Evolutionary conservation across 768 basidiomycete species (phyloP), one percentile per base, ranked within the genome.

Genomic region (Mycena pura): DNA sequence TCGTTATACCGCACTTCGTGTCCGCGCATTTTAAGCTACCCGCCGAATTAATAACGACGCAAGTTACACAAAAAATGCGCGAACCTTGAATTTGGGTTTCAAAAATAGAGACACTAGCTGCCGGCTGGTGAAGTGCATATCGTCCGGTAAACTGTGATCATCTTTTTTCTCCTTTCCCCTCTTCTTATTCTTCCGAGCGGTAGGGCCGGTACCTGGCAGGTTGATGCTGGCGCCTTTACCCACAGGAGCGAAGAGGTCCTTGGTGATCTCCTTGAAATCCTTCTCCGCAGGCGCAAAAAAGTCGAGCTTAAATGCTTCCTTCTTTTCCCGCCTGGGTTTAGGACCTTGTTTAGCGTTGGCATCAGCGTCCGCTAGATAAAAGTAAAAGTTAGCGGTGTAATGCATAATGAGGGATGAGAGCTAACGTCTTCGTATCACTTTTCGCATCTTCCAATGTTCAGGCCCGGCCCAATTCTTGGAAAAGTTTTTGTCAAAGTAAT

Each of bases 391-490:
- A 69, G 64, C 57, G 45, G 28, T 54, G 57, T 24, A 58, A 52
- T 7, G 25, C 29, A 27, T 38, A 51, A 47, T 43, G 56, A 47
- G 24, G 21, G 36, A 46, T 48, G 11, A 19, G 13, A 13, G 73
- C 87, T 75, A 64, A 96, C 94, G 84, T 80, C 84, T 86, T 60
- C 91, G 85, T 51, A 94, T 80, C n/a, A 88, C 83, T 70, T 88
- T 91, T 62, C 91, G 80, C 69, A 99, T 74, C 73, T 96, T 99
- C 96, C 97, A 99, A 72, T 99, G 97, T 74, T 99, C 94, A 8
- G 96, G 96, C 0, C 97, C 97, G 4, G 97, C 97, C 97, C 97
- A 99, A 67, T 96, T 96, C 82, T 93, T 96, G 68, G 89, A 80
- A 69, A 92, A 83, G 62, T 80, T 86, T 68, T 88, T 84, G 73